These are phyloP conservation scores for Phialocephala subalpina DNA, from an alignment of 2,329 filamentous ascomycete species.

Conservation along the genomic window DNA sequence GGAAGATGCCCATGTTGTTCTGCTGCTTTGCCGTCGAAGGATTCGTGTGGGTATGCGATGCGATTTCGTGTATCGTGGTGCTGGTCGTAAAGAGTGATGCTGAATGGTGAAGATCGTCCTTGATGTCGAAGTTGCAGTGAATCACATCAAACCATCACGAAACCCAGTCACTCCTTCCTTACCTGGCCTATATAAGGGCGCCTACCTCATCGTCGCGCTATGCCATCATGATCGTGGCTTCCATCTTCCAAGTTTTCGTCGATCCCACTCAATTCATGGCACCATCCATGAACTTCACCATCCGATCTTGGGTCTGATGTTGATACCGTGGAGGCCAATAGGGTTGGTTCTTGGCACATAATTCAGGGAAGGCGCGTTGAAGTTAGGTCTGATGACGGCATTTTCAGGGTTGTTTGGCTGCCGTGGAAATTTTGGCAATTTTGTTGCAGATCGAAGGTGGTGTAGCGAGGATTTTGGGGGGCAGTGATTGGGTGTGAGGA, in stretches of 20 bases:
- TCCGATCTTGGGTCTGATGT: background rate
- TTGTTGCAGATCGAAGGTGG: constrained; percentile 4
- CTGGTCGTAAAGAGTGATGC: background rate
- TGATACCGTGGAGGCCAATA: background rate
- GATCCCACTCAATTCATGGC: background rate
- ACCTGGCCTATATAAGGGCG: background rate
- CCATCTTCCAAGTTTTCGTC: background rate
- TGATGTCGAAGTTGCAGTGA: background rate
- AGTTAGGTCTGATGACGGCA: background rate
- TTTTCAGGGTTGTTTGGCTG: background rate
- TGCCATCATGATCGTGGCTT: background rate
- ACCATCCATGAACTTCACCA: background rate
- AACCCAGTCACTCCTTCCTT: background rate
- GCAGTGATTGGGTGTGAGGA: constrained; percentile 3
- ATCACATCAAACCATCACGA: constrained; percentile 12
- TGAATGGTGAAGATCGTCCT: background rate
- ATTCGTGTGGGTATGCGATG: background rate
- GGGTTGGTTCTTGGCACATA: background rate
- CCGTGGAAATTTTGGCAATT: background rate
- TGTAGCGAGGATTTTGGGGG: background rate
- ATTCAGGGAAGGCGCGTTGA: too few species aligned
- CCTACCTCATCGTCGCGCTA: background rate
- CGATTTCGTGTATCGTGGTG: background rate
- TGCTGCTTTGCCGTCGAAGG: background rate
- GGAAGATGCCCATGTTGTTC: constrained; percentile 33